These are phyloP conservation scores for Apophysomyces elegans DNA, from an alignment of 371 early-diverging fungal species.

Conservation along the genomic window DNA sequence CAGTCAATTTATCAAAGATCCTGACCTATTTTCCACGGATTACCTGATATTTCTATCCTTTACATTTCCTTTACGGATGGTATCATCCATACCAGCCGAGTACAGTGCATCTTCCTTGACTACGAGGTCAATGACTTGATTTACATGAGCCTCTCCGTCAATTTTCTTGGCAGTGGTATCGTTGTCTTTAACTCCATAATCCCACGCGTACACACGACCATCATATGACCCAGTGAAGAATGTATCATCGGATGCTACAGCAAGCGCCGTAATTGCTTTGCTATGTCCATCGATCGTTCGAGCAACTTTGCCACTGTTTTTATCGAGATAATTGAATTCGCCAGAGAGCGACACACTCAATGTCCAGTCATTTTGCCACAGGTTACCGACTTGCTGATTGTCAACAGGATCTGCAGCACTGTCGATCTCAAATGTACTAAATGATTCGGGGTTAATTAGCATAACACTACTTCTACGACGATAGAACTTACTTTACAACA, in stretches of 20 bases:
- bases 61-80: conserved; percentile 29
- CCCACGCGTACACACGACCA: conserved; percentile 81
- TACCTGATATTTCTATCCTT: conserved; percentile 32
- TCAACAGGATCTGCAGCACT: conserved; percentile 42
- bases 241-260: conserved; percentile 56
- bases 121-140: conserved; percentile 68
- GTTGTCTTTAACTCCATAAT: conserved; percentile 39
- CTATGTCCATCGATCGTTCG: conserved; percentile 79
- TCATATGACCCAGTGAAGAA: conserved; percentile 92
- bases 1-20: neutral
- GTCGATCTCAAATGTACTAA: conserved; percentile 58
- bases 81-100: conserved; percentile 85
- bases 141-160: conserved; percentile 68
- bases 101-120: conserved; percentile 49
- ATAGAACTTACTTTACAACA: conserved; percentile 67
- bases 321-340: conserved; percentile 83
- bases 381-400: conserved; percentile 93
- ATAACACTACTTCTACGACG: neutral
- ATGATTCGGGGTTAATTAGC: neutral
- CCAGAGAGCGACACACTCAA: conserved; percentile 84
- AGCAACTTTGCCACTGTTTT: conserved; percentile 52
- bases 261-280: conserved; percentile 84
- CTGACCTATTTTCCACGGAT: neutral
- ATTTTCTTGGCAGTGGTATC: conserved; percentile 43
- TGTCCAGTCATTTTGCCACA: conserved; percentile 83